Percentiles rank a stretch among this genome's conserved stretches.
Conservation (phyloP, 2,329 filamentous ascomycete species). For the Balansia obtecta region DNA sequence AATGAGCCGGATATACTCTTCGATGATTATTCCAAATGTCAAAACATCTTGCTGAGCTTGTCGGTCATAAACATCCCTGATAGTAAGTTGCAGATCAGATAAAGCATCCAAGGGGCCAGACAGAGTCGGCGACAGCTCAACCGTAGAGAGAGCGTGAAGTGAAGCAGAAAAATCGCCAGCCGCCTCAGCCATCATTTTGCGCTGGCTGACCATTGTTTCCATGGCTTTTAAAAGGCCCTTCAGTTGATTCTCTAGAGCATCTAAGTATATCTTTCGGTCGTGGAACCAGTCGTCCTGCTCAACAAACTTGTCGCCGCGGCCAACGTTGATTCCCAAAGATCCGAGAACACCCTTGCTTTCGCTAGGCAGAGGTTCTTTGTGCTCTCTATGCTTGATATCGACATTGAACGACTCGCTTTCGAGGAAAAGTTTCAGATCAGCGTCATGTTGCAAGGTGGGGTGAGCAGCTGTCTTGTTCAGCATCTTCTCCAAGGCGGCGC, state of each 20-base stretch:
- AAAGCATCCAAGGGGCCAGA: constrained; percentile 83
- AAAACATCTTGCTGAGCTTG: constrained; percentile 95
- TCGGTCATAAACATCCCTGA: constrained; percentile 88
- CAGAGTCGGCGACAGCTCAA: constrained; percentile 80
- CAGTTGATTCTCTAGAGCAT: constrained; percentile 83
- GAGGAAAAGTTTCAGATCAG: constrained; percentile 87
- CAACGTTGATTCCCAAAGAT: constrained; percentile 67
- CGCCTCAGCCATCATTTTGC: constrained; percentile 86
- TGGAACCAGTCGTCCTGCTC: constrained; percentile 99
- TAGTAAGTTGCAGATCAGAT: constrained; percentile 86
- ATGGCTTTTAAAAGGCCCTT: constrained; percentile 86
- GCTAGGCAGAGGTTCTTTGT: constrained; percentile 69
- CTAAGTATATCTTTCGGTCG: constrained; percentile 86
- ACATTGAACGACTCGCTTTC: constrained; percentile 94
- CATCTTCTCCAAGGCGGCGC: constrained; percentile 92
- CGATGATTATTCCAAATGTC: constrained; percentile 92
- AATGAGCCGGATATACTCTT: constrained; percentile 95
- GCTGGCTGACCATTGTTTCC: constrained; percentile 81
- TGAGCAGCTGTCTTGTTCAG: constrained; percentile 90
- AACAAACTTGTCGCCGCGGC: constrained; percentile 76
- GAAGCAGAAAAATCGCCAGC: constrained; percentile 89
- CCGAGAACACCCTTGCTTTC: constrained; percentile 93
- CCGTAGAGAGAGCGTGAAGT: constrained; percentile 80
- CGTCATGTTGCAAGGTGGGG: constrained; percentile 81
- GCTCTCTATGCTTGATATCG: constrained; percentile 95